Base-by-base conservation (phyloP, 2,329 filamentous ascomycete species). In the Ophiostoma sp. region DNA sequence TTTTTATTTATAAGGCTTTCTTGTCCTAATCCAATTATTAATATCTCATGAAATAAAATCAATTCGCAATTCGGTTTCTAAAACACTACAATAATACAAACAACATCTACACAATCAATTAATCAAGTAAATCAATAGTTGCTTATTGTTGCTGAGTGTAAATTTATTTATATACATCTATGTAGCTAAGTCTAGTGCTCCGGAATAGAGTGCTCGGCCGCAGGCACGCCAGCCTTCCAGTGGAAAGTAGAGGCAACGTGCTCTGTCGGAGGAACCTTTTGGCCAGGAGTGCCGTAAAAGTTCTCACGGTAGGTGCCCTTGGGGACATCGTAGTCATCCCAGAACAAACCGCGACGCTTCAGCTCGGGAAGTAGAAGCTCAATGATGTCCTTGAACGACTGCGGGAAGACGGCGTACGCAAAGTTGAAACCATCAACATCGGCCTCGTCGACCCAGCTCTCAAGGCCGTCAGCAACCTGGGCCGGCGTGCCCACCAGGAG, bases 351-450 rank as follows among this genome's bases (percentile, higher is more conserved):
- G 15, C 89, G 79, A 23, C 79, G 77, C 64, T 81, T 81, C 33
- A 91, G 77, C 72, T 90, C 89, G 0, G 89, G 88, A 0, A 91
- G 74, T 3, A 91, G 76, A 7, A 89, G 79, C 11, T 89, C 85
- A 41, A 89, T 85, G 1, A 91, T 84, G 73, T 91, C 89, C 69
- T 88, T 83, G 76, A 91, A 91, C 0, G 69, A 68, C 86, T 87
- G 52, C 83, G 83, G 0, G 88, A 89, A 67, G 6, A 71, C 35
- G 10, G 48, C 71, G n/a, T 71, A 71, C 8, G 76, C 88, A 77
- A 92, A 84, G 76, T 93, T 93, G 78, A 93, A 93, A 0, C 90
- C 90, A 75, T 92, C 90, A 1, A 92, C 85, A 73, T 90, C 90
- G 0, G 88, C 89, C 76, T 91, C 89, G 4, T 80, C 75, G 0